These are phyloP conservation scores for Pseudocercospora musae DNA, from an alignment of 2,329 filamentous ascomycete genomes.

Conservation along the genomic window DNA sequence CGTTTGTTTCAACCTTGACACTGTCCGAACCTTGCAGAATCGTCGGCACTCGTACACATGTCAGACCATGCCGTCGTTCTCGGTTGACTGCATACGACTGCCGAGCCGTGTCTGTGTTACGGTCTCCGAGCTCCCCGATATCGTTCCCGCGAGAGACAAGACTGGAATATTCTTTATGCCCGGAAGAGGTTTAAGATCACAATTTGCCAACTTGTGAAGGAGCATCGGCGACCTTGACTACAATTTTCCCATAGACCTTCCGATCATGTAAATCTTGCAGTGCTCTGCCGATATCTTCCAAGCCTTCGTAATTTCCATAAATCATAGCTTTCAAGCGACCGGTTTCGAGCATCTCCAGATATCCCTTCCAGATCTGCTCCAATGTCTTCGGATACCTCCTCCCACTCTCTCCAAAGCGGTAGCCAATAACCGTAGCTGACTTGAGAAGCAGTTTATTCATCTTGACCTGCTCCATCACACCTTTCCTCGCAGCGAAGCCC, in stretches of 20 bases:
- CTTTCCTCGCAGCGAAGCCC: conserved; percentile 56
- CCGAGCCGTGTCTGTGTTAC: background rate
- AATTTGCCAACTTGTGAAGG: conserved; percentile 23
- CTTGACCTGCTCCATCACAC: conserved; percentile 53
- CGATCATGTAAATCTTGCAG: conserved; percentile 51
- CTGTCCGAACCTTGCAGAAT: background rate
- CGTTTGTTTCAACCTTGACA: background rate
- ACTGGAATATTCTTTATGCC: background rate
- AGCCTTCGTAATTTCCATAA: conserved; percentile 49
- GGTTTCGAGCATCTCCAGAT: conserved; percentile 48
- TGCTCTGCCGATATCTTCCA: conserved; percentile 50
- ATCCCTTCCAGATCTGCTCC: conserved; percentile 50
- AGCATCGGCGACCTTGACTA: conserved; percentile 44
- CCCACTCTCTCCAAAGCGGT: conserved; percentile 57
- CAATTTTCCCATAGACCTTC: conserved; percentile 56
- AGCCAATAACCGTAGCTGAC: conserved; percentile 53
- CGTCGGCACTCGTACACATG: background rate
- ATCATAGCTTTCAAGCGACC: conserved; percentile 52
- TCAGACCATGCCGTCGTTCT: background rate
- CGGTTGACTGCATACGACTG: background rate
- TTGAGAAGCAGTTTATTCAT: conserved; percentile 56
- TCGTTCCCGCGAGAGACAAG: background rate
- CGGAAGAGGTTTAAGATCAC: conserved; percentile 6
- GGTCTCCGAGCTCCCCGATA: background rate
- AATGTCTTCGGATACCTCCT: conserved; percentile 49